Percentiles rank a stretch among this genome's conserved stretches.
These are phyloP conservation scores for Russula sp. DNA, from an alignment of 768 basidiomycete species.

Conservation along the genomic window DNA sequence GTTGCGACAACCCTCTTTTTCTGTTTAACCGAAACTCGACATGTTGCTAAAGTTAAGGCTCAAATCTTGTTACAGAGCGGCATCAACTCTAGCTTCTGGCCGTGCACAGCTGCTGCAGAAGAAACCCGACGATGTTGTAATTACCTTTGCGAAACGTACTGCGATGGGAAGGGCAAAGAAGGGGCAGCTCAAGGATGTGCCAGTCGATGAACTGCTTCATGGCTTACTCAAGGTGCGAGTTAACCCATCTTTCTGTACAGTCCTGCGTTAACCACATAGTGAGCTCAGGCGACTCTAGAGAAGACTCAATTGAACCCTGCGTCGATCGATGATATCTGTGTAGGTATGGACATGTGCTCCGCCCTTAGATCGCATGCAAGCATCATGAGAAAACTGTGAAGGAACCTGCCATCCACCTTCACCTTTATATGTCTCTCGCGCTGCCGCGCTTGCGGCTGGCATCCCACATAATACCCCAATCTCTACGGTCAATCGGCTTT, in stretches of 20 bases:
- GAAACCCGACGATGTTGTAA: slow-evolving; percentile 78
- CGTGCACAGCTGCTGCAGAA: slow-evolving; percentile 53
- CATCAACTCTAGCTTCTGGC: slow-evolving; percentile 25
- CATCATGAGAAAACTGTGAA: slow-evolving; percentile 25
- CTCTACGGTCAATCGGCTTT: slow-evolving; percentile 86
- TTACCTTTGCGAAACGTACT: slow-evolving; percentile 86
- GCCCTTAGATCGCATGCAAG: not conserved
- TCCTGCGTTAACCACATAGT: not conserved
- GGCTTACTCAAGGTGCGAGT: slow-evolving; percentile 66
- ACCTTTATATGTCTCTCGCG: slow-evolving; percentile 74
- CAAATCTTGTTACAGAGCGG: slow-evolving; percentile 5
- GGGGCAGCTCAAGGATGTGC: slow-evolving; percentile 83
- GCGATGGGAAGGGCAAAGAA: slow-evolving; percentile 84
- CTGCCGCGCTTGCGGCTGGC: slow-evolving; percentile 82
- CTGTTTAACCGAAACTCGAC: not conserved
- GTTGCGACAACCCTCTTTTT: not conserved
- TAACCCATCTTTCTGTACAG: not conserved
- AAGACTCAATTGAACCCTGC: slow-evolving; percentile 60
- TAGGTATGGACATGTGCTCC: slow-evolving; percentile 43
- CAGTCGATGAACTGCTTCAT: slow-evolving; percentile 80
- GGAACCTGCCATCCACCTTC: slow-evolving; percentile 82
- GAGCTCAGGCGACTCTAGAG: slow-evolving; percentile 52
- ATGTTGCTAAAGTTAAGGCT: not conserved
- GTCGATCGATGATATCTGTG: slow-evolving; percentile 76
- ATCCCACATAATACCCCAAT: slow-evolving; percentile 84